Percentiles rank a stretch among this genome's conserved stretches.
phyloP scores from a whole-genome alignment of 2,329 filamentous ascomycete species.

The Sclerotinia trifoliorum region DNA sequence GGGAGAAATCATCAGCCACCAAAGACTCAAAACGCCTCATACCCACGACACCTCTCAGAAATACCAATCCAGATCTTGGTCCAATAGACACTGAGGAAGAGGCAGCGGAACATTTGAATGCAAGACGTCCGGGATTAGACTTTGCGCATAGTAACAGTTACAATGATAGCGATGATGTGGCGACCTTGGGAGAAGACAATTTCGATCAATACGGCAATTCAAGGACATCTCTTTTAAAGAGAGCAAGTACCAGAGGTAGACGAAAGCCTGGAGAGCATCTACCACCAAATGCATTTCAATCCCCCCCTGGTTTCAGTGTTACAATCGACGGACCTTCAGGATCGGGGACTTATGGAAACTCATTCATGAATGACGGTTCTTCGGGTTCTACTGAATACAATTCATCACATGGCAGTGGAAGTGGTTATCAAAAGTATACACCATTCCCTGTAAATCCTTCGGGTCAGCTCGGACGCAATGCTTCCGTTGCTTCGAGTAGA shows the following conservation, averaged over 20 bases:
- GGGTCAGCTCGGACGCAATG: conserved; percentile 13
- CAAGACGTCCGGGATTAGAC: conserved; percentile 30
- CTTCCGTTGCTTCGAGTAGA: conserved; percentile 13
- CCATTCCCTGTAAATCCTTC: conserved; percentile 13
- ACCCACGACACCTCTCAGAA: conserved; percentile 43
- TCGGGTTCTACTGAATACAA: not conserved
- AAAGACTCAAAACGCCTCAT: conserved; percentile 67
- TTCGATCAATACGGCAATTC: conserved; percentile 32
- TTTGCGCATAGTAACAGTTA: conserved; percentile 40
- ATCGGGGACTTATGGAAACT: conserved; percentile 4
- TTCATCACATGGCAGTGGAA: conserved; percentile 15
- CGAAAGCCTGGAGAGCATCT: conserved; percentile 35
- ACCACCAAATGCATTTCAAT: conserved; percentile 18
- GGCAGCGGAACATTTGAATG: conserved; percentile 45
- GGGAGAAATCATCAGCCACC: conserved; percentile 56
- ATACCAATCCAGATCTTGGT: conserved; percentile 25
- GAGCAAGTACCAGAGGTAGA: conserved; percentile 35
- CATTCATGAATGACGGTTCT: conserved; percentile 2
- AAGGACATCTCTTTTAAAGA: conserved; percentile 34
- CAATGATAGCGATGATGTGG: conserved; percentile 20
- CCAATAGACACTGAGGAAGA: conserved; percentile 39
- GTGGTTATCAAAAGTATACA: conserved; percentile 16
- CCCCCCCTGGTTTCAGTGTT: conserved; percentile 20
- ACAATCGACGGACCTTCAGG: conserved; percentile 14
- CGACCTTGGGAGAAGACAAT: conserved; percentile 18